Percentiles rank a stretch among this genome's conserved stretches.
These are phyloP conservation scores for Yamadazyma membranifaciens DNA, from an alignment of 1,139 yeast species.

Conservation along the genomic window DNA sequence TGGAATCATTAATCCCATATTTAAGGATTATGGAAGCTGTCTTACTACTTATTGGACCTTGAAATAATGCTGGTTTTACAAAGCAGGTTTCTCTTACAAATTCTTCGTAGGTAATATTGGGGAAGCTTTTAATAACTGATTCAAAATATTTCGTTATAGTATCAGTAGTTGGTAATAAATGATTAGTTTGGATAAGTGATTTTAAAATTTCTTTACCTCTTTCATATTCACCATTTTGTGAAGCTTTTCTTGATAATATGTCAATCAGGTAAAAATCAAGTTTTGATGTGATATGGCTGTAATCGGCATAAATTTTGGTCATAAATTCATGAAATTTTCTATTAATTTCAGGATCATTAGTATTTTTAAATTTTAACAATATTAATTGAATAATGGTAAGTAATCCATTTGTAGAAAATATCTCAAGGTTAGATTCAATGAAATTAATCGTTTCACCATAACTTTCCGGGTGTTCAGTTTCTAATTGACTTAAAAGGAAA, in stretches of 20 bases:
- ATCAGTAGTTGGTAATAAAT: constrained; percentile 24
- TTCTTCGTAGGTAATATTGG: constrained; percentile 7
- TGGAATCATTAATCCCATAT: constrained; percentile 12
- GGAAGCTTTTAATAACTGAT: constrained; percentile 11
- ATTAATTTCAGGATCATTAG: constrained; percentile 1
- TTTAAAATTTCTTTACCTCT: constrained; percentile 21
- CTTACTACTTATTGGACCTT: constrained; percentile 18
- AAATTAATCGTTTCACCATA: constrained; percentile 15
- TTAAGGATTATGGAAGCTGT: constrained; percentile 24
- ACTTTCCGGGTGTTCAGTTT: constrained; percentile 11
- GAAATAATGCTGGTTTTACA: constrained; percentile 33
- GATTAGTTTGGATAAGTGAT: constrained; percentile 18
- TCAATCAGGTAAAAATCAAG: constrained; percentile 26
- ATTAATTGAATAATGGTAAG: constrained; percentile 1
- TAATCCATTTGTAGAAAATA: constrained; percentile 21
- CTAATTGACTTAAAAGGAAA: constrained; percentile 16
- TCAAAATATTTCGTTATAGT: constrained; percentile 24
- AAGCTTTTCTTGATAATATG: constrained; percentile 23
- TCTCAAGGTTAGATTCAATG: constrained; percentile 16
- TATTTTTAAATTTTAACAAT: background rate
- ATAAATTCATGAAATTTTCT: background rate
- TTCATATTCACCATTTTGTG: constrained; percentile 13
- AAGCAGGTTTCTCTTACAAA: constrained; percentile 23
- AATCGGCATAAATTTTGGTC: background rate
- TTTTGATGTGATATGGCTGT: constrained; percentile 4